A percentile compares a stretch with the other conserved stretches of the same genome.
phyloP scores from a whole-genome alignment of 1,139 yeast genomes.

The Debaryomyces sp. region DNA sequence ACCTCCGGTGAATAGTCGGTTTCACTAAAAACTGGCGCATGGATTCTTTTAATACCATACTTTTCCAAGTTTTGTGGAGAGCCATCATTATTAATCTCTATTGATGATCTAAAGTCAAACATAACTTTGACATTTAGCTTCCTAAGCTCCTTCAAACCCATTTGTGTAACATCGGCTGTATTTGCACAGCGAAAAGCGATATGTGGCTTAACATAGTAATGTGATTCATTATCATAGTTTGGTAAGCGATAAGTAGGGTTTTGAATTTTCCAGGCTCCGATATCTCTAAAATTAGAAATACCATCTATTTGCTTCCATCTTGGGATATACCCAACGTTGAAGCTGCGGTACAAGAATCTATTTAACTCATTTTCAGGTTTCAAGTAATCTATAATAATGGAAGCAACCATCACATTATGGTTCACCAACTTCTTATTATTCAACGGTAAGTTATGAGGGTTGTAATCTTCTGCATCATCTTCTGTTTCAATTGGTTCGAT shows the following conservation, averaged over 20 bases:
- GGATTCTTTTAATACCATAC: conserved; percentile 53
- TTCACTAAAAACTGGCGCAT: conserved; percentile 61
- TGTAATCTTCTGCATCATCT: conserved; percentile 31
- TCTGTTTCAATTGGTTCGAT: conserved; percentile 33
- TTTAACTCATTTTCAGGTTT: conserved; percentile 49
- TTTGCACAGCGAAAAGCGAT: conserved; percentile 67
- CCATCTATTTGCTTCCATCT: conserved; percentile 71
- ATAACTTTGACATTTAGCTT: conserved; percentile 55
- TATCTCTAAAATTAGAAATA: conserved; percentile 71
- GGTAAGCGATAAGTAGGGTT: conserved; percentile 28
- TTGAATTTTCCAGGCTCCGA: conserved; percentile 71
- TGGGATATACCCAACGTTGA: conserved; percentile 41
- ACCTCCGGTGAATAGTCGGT: conserved; percentile 68
- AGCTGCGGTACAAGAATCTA: conserved; percentile 49
- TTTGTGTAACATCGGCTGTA: conserved; percentile 49
- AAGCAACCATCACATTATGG: conserved; percentile 59
- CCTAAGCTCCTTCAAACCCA: conserved; percentile 45
- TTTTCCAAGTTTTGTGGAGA: conserved; percentile 33
- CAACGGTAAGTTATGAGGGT: conserved; percentile 27
- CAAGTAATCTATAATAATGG: conserved; percentile 55
- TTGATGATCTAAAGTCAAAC: conserved; percentile 70
- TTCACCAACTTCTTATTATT: conserved; percentile 49
- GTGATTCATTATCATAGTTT: conserved; percentile 11
- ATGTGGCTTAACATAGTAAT: conserved; percentile 55
- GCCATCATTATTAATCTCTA: conserved; percentile 60